A percentile compares a stretch with the other conserved stretches of the same genome.
These are phyloP conservation scores for Apiotrichum porosum DNA, from an alignment of 1,284 basidiomycete genomes.

Conservation along the genomic window DNA sequence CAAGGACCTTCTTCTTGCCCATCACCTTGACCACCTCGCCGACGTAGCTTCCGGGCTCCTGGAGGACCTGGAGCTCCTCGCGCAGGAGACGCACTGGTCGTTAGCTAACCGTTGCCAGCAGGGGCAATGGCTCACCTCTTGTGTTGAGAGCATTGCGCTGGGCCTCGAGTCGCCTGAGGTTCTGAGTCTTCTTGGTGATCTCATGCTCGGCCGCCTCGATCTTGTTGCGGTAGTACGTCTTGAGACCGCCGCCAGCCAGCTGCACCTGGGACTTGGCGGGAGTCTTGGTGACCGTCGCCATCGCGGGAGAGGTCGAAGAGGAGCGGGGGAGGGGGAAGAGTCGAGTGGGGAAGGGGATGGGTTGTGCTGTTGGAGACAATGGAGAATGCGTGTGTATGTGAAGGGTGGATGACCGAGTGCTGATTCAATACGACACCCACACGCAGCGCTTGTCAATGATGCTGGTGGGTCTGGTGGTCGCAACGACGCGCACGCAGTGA, in stretches of 20 bases:
- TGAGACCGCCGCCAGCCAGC: slow-evolving; percentile 17
- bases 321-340: background rate
- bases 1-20: slow-evolving; percentile 98
- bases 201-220: slow-evolving; percentile 86
- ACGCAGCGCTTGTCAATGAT: background rate
- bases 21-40: slow-evolving; percentile 98
- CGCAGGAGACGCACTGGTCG: slow-evolving; percentile 67
- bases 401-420: background rate
- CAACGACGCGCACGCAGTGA: slow-evolving; percentile 3
- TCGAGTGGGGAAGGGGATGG: background rate
- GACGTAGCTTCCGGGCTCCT: slow-evolving; percentile 96
- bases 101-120: slow-evolving; percentile 36
- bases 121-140: slow-evolving; percentile 58
- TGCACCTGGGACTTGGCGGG: slow-evolving; percentile 15
- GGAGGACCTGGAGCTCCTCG: slow-evolving; percentile 90
- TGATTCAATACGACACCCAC: too few relatives aligned
- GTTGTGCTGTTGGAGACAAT: too few relatives aligned
- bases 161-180: slow-evolving; percentile 88
- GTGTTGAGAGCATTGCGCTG: slow-evolving; percentile 96
- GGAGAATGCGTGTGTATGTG: background rate
- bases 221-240: slow-evolving; percentile 89
- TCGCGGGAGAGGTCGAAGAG: too few relatives aligned
- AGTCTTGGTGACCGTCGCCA: slow-evolving; percentile 1
- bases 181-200: slow-evolving; percentile 96
- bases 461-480: background rate